These are phyloP conservation scores for Salix suchowensis DNA, from an alignment of 345 rosid genomes.

Conservation along the genomic window DNA sequence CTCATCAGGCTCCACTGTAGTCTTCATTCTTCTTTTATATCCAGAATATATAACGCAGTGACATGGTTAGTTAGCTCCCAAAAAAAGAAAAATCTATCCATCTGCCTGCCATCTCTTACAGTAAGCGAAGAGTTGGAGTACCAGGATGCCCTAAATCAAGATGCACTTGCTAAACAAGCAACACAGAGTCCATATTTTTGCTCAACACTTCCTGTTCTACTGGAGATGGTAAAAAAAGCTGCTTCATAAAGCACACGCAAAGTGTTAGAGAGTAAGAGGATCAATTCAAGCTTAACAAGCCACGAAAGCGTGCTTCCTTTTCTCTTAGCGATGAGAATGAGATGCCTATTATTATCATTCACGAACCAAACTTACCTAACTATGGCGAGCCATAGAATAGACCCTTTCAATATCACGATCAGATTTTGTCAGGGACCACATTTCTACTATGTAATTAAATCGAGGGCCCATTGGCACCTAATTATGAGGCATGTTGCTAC, in stretches of 20 bases:
- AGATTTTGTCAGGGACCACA: not conserved
- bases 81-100: not conserved
- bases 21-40: not conserved
- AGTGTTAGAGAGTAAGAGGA: too few relatives aligned
- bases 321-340: not conserved
- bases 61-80: not conserved
- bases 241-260: not conserved
- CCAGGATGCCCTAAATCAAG: not conserved
- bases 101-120: not conserved
- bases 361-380: too few relatives aligned
- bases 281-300: not conserved
- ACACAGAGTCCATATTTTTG: not conserved
- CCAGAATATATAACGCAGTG: not conserved
- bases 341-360: too few relatives aligned
- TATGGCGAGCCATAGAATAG: too few relatives aligned
- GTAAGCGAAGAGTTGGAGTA: too few relatives aligned
- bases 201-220: not conserved
- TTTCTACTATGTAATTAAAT: not conserved
- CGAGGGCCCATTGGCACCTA: slow-evolving; percentile 3
- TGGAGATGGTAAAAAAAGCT: not conserved
- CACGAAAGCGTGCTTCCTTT: not conserved
- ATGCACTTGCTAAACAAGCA: not conserved
- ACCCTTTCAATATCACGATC: slow-evolving; percentile 7
- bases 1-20: not conserved
- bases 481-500: not conserved